Evolutionary conservation across 2,329 filamentous ascomycete species (phyloP), one percentile per base, ranked within the genome.

Genomic region (Pseudogymnoascus sp.): DNA sequence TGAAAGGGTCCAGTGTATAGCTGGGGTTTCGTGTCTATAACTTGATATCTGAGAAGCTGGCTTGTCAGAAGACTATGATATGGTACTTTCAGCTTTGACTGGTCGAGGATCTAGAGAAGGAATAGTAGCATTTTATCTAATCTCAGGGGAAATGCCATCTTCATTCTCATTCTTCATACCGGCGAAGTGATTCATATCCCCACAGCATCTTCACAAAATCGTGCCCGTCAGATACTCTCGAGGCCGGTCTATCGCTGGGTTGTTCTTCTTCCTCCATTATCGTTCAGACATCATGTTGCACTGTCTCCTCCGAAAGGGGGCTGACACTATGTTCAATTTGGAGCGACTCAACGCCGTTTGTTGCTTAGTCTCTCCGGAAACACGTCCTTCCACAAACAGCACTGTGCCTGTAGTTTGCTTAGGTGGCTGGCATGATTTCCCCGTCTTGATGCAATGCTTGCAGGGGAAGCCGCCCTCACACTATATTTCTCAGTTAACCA

Each of bases 401-500:
- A 56, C 46, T 19, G 46, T 33, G 26, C 46, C 46, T 33, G 46
- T 33, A 53, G 23, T 17, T 31, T 53, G 26, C 26, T 33, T 56
- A 2, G 46, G 67, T 5, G 66, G 64, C n/a, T 65, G 17, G 40
- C 68, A 69, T 53, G 44, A 7, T 19, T 65, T 63, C 7, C 61
- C 64, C 42, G 64, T 67, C 44, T 67, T 68, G 21, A 44, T 62
- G 42, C 68, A 69, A 61, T 68, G 66, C n/a, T 31, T 26, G 42
- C 68, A 68, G 19, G 68, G 68, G 11, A 46, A 40, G 7, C 65
- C 63, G n/a, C 67, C 68, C 33, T 64, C 63, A 23, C 68, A 69
- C 68, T 69, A 40, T 13, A 59, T 63, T 40, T 7, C 19, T 31
- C n/a, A n/a, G 66, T 64, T 44, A 61, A 35, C 37, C 11, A 61